Base-by-base conservation (phyloP, 495 filamentous ascomycete species). In the Aspergillus baeticus region DNA sequence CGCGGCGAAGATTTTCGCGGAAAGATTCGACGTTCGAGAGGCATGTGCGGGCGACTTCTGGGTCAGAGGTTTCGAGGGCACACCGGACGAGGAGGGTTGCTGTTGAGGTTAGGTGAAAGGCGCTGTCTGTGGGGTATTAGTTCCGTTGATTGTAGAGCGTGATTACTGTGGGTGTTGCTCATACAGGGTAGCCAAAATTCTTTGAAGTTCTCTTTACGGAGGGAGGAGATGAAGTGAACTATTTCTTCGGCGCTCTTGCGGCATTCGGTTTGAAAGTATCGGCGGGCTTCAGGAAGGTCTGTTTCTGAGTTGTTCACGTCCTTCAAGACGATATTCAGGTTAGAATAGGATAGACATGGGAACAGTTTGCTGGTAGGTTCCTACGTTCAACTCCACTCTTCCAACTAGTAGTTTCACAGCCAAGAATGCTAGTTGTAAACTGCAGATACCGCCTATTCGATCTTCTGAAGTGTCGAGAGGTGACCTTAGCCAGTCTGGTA, bases 321-420 rank as follows among this genome's bases (percentile, higher is more conserved):
- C 69, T 78, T 56, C 33, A 54, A 3, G 47, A 11, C 13, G n/a
- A 10, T 29, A 18, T 14, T 31, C 11, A 13, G 31, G 47, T 64
- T 51, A 61, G 52, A 44, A 43, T 31, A 38, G n/a, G 17, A 22
- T 2, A 22, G n/a, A 5, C 4, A 29, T 15, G 4, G 2, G n/a
- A 14, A 6, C 17, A 29, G 6, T 3, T 11, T 34, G 20, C 15
- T 11, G 3, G 3, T 10, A 18, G 42, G 26, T 11, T 23, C 75
- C 63, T 65, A 78, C 77, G 59, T 78, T 78, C 22, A 81, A 55
- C 48, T 78, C 78, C 10, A 81, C 76, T 44, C 78, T 70, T 36
- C 75, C 76, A 36, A 80, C 76, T 14, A 82, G 74, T 68, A 82
- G 73, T 46, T 78, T 75, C 18, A 79, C 71, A 14, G 77, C 77